Conservation (phyloP, 2,329 filamentous ascomycete species). For the Endoconidiophora laricicola region DNA sequence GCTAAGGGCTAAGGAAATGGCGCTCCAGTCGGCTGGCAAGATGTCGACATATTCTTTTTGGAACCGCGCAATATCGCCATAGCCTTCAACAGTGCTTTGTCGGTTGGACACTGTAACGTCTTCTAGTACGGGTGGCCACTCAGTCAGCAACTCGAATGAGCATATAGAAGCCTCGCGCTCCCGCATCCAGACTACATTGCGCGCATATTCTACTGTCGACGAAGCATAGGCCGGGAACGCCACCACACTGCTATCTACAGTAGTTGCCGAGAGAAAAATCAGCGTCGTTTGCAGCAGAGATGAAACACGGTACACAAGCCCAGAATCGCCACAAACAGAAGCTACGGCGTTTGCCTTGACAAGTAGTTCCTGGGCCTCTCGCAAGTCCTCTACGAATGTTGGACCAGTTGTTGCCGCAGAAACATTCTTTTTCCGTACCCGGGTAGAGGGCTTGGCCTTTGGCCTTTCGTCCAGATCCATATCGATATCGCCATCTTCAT, state of each 20-base stretch:
- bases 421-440: constrained; percentile 13
- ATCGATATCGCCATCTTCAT: not conserved
- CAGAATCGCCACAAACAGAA: constrained; percentile 35
- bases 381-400: constrained; percentile 41
- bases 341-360: constrained; percentile 45
- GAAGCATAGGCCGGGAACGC: constrained; percentile 41
- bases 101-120: not conserved
- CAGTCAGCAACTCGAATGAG: constrained; percentile 17
- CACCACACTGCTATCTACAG: constrained; percentile 27
- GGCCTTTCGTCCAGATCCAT: constrained; percentile 2
- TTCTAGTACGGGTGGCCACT: constrained; percentile 14
- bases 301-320: constrained; percentile 46
- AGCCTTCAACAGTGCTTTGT: constrained; percentile 22
- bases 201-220: constrained; percentile 51
- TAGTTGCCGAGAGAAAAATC: constrained; percentile 48
- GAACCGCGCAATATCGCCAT: constrained; percentile 44
- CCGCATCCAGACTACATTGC: constrained; percentile 50
- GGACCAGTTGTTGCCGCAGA: constrained; percentile 14
- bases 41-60: constrained; percentile 72
- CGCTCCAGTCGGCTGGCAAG: constrained; percentile 67
- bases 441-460: constrained; percentile 2
- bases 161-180: constrained; percentile 37
- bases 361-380: constrained; percentile 48
- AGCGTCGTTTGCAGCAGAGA: constrained; percentile 47
- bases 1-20: constrained; percentile 70